Evolutionary conservation across 176 grass and related monocot genomes (phyloP).

Genomic region (Miscanthus lutarioriparius): DNA sequence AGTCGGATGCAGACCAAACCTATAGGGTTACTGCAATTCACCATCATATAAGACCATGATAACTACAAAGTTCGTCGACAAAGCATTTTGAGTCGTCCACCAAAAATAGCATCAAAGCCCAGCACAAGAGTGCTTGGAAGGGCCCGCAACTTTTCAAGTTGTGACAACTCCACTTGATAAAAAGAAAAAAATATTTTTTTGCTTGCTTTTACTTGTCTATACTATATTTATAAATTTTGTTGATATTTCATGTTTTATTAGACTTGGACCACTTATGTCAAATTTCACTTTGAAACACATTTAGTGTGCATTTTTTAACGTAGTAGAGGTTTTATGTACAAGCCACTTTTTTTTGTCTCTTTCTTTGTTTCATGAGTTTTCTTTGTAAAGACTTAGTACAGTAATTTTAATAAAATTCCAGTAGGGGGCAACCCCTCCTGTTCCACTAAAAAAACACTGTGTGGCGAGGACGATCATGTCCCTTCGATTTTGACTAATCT

Average conservation of each 20-base stretch:
- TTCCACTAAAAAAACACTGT: too few relatives aligned
- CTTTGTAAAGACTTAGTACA: too few relatives aligned
- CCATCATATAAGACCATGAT: conserved; percentile 29
- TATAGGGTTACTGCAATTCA: conserved; percentile 27
- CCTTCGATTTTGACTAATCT: too few relatives aligned
- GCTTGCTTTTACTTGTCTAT: not conserved
- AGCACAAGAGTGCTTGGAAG: conserved; percentile 22
- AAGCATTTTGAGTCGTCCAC: conserved; percentile 25
- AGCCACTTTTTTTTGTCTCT: too few relatives aligned
- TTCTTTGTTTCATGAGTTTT: too few relatives aligned
- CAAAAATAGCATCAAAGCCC: not conserved
- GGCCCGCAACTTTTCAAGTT: not conserved
- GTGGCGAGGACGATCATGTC: too few relatives aligned
- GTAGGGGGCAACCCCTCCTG: too few relatives aligned
- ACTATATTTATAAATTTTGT: not conserved
- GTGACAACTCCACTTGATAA: conserved; percentile 18
- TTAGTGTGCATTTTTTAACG: not conserved
- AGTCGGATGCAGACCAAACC: conserved; percentile 31
- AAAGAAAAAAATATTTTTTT: not conserved
- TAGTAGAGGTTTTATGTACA: too few relatives aligned
- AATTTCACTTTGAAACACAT: not conserved
- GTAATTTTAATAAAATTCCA: too few relatives aligned
- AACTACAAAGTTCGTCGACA: conserved; percentile 23
- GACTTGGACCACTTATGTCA: not conserved
- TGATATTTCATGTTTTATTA: not conserved